Evolutionary conservation across 2,329 filamentous ascomycete genomes (phyloP), one percentile per base, ranked within the genome.

Genomic region (Endothia cerciana): DNA sequence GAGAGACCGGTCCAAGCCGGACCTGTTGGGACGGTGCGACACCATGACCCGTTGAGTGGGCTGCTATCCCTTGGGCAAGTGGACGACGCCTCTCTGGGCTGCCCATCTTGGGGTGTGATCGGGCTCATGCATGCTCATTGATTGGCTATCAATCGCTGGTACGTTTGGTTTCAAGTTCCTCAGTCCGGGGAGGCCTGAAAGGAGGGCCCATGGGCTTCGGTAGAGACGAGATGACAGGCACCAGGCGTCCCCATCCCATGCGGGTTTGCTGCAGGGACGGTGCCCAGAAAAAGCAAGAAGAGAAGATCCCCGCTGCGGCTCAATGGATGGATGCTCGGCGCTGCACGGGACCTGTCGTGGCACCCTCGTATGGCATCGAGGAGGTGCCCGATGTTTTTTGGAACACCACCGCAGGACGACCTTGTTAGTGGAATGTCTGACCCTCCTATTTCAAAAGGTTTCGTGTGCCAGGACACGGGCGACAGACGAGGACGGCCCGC

Each of bases 131-230:
- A 22, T 17, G 36, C 33, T 25, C 36, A 17, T 15, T 63, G 56
- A 49, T 64, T 66, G 66, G 63, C 19, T 41, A 53, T 41, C 57
- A 40, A 58, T 1, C 22, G 30, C 19, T n/a, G n/a, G 60, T 15
- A 28, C 49, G 51, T 63, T 68, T 63, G 19, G 66, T 68, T 68
- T 65, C 51, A 51, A 51, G 41, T 56, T 47, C 15, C 51, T 17
- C 60, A 62, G 25, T 8, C 30, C 6, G 30, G 19, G 40, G 22
- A 49, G 53, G 38, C 53, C 43, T n/a, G 40, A 30, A 43, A 40
- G 40, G 60, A 25, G n/a, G 43, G 28, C 62, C 41, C 62, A 64
- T 19, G 40, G 25, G 33, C 47, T 65, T 55, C 22, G 49, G 59
- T 41, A 30, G 57, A 66, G 51, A 66, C 64, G 64, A 66, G 60